Evolutionary conservation across 1,284 basidiomycete species (phyloP), one percentile per base, ranked within the genome.

Genomic region (Cryptococcus sp.): DNA sequence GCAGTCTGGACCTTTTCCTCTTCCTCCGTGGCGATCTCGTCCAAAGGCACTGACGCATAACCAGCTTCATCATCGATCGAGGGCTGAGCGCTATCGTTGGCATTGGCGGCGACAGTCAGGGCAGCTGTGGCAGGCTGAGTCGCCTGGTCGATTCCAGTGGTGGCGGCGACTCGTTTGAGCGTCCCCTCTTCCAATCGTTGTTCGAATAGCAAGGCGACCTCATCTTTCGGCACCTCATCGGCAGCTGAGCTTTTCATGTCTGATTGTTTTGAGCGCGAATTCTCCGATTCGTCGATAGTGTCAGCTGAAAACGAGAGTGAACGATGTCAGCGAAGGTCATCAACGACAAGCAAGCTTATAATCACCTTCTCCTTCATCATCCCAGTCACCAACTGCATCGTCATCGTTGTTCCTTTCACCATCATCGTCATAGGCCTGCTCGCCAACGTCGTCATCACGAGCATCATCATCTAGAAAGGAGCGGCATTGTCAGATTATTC

Each of bases 401-500:
- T 44, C 41, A 22, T 44, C 41, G n/a, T 43, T 20, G 17, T 44
- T 44, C 41, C 41, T 44, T 44, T 44, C 41, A 34, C 29, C 29
- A 19, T 44, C 41, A 6, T 44, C 41, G 41, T 44, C 41, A 22
- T 44, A 44, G n/a, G 11, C 41, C 15, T 44, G n/a, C n/a, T 44
- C 41, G 22, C 22, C 41, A 22, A 4, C 15, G 11, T 44, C 41
- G n/a, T 44, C 41, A 22, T 44, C 41, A 44, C 22, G 22, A 17
- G 40, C 40, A 44, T n/a, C 41, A 22, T 44, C 41, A 44, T 22
- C 41, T 44, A 44, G 11, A 44, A 44, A 44, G 41, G 41, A 44
- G n/a, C 41, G 41, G n/a, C 41, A 44, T 6, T 44, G 3, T 44
- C 41, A 44, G n/a, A n/a, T n/a, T 11, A n/a, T 8, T 22, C n/a